Conservation (phyloP, 2,329 filamentous ascomycete genomes). For the Fonsecaea erecta region DNA sequence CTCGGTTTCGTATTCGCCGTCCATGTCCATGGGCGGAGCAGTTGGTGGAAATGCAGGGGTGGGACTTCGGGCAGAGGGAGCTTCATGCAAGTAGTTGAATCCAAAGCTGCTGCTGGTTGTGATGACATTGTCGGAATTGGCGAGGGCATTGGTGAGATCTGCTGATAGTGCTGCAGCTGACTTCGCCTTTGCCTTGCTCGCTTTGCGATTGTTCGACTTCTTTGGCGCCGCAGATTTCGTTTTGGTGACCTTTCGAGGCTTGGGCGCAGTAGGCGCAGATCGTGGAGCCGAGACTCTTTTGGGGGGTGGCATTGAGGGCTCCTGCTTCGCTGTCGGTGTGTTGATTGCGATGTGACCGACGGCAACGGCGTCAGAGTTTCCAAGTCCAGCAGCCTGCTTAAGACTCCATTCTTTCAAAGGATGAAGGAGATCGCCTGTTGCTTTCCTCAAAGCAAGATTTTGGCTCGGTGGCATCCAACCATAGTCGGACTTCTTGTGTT, state of each 20-base stretch:
- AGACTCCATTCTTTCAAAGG: neutral
- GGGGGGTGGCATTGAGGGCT: neutral
- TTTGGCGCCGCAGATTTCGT: neutral
- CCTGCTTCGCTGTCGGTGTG: neutral
- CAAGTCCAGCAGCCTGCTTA: neutral
- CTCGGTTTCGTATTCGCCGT: neutral
- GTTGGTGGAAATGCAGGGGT: neutral
- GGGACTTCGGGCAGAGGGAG: neutral
- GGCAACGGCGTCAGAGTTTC: neutral
- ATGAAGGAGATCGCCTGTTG: neutral
- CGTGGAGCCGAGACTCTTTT: neutral
- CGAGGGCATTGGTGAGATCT: neutral
- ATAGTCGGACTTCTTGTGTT: neutral
- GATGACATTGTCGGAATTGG: neutral
- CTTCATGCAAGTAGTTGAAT: no score
- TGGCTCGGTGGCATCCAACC: neutral
- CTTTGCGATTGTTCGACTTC: neutral
- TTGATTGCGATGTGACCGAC: neutral
- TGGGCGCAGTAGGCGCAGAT: neutral
- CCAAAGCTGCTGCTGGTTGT: no score
- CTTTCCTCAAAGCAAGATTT: neutral
- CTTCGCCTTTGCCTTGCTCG: neutral
- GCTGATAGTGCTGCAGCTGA: neutral
- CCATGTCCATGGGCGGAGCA: neutral
- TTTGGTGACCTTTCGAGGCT: neutral